Evolutionary conservation across 169 alveolate genomes (phyloP).

Genomic region (Ichthyophthirius multifiliis): DNA sequence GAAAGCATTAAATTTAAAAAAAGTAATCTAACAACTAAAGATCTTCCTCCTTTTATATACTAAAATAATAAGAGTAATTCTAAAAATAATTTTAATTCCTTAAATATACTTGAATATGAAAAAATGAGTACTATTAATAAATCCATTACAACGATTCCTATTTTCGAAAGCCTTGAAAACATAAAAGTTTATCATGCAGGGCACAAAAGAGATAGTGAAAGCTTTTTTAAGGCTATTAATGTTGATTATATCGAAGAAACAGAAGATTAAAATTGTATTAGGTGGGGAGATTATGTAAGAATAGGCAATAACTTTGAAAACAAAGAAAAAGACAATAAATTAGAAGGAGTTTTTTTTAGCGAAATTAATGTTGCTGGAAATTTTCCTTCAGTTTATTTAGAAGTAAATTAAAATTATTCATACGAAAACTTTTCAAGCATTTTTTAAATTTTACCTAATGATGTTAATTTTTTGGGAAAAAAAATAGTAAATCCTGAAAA

Average conservation of each 20-base stretch:
- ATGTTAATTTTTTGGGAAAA: background rate
- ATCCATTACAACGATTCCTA: too few relatives aligned
- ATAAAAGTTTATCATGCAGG: conserved; percentile 27
- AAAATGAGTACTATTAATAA: too few relatives aligned
- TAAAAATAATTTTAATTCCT: too few relatives aligned
- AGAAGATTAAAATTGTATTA: background rate
- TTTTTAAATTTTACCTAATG: background rate
- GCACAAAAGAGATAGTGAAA: background rate
- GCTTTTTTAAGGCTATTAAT: background rate
- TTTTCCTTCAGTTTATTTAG: background rate
- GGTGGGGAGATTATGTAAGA: conserved; percentile 19
- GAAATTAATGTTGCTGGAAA: conserved; percentile 1
- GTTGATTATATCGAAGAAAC: background rate
- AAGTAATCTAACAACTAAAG: too few relatives aligned
- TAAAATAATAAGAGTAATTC: too few relatives aligned
- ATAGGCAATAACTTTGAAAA: background rate
- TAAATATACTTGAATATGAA: too few relatives aligned
- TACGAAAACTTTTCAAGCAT: background rate
- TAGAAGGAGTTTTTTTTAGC: background rate
- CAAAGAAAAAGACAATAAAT: background rate
- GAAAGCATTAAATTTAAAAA: too few relatives aligned
- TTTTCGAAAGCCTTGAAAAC: too few relatives aligned
- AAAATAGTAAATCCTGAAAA: background rate
- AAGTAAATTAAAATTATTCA: background rate
- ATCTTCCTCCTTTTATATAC: too few relatives aligned